Percentiles rank a stretch among this genome's conserved stretches.
Conservation (phyloP, 495 filamentous ascomycete genomes). For the Hypoxylon subgilvum region DNA sequence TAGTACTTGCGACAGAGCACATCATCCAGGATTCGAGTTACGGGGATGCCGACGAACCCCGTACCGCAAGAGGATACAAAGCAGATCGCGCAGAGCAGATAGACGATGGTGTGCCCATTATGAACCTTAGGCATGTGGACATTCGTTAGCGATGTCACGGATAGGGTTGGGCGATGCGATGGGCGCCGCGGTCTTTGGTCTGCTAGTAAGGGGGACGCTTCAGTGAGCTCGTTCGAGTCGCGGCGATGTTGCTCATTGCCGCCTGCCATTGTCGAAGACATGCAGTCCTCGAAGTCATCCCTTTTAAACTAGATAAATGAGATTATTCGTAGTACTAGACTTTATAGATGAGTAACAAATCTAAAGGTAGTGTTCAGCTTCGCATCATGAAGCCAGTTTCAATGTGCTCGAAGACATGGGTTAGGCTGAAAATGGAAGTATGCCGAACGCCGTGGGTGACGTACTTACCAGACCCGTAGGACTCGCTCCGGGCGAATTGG, state of each 20-base stretch:
- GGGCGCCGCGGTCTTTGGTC: constrained; percentile 5
- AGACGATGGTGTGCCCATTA: constrained; percentile 13
- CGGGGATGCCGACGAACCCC: constrained; percentile 27
- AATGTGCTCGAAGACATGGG: not conserved
- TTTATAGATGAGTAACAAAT: constrained; percentile 4
- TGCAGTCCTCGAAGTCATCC: not conserved
- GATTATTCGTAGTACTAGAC: not conserved
- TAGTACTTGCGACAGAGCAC: constrained; percentile 45
- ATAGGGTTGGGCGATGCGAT: constrained; percentile 9
- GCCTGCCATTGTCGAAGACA: not conserved
- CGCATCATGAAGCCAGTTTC: not conserved
- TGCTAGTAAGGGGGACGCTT: constrained; percentile 10
- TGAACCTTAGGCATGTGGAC: constrained; percentile 23
- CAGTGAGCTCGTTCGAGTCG: constrained; percentile 17
- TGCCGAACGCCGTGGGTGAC: constrained; percentile 6
- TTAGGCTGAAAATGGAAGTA: constrained; percentile 8
- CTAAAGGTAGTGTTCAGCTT: not conserved
- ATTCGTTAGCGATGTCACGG: constrained; percentile 24
- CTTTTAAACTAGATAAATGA: not conserved
- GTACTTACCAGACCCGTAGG: not conserved
- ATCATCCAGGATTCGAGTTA: constrained; percentile 38
- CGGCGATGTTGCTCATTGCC: constrained; percentile 1
- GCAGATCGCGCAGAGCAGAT: constrained; percentile 24
- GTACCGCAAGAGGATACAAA: constrained; percentile 16
- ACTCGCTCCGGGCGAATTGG: too few species aligned